phyloP scores from a whole-genome alignment of 2,329 filamentous ascomycete genomes.

The Penicillium sp. region DNA sequence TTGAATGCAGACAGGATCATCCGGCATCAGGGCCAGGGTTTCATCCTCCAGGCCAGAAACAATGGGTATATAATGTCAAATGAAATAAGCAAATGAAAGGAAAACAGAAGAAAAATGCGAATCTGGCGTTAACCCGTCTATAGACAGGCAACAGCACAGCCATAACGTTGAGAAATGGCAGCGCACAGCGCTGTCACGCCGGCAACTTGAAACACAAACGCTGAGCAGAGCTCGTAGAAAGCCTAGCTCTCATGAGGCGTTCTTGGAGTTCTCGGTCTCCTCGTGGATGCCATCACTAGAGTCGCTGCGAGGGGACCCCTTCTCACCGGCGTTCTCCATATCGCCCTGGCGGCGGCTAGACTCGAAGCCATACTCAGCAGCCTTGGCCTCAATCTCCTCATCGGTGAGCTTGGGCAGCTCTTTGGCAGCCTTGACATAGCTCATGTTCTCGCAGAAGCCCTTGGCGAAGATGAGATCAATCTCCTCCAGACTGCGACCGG shows the following conservation, averaged over 20 bases:
- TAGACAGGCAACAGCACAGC: background rate
- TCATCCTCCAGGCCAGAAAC: slow-evolving; percentile 7
- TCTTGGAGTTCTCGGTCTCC: slow-evolving; percentile 1
- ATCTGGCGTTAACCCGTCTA: slow-evolving; percentile 2
- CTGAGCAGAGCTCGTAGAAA: background rate
- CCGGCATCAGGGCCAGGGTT: background rate
- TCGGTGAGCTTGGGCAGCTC: slow-evolving; percentile 36
- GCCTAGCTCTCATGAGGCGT: background rate
- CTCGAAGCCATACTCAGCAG: slow-evolving; percentile 32
- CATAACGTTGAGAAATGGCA: slow-evolving; percentile 9
- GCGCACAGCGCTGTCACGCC: slow-evolving; percentile 16
- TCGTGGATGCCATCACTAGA: slow-evolving; percentile 13
- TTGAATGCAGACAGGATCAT: slow-evolving; percentile 2
- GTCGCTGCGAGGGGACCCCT: slow-evolving; percentile 14
- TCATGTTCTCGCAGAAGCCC: slow-evolving; percentile 44
- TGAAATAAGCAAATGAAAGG: slow-evolving; percentile 1
- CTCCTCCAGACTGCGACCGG: slow-evolving; percentile 45
- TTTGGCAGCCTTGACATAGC: slow-evolving; percentile 35
- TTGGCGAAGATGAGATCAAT: slow-evolving; percentile 48
- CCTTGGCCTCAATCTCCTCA: slow-evolving; percentile 36
- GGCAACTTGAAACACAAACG: background rate
- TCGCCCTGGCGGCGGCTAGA: slow-evolving; percentile 8
- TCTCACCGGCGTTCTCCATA: slow-evolving; percentile 23
- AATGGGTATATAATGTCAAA: slow-evolving; percentile 18
- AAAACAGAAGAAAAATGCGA: slow-evolving; percentile 2